These are phyloP conservation scores for Ascochyta viciae-villosae DNA, from an alignment of 2,329 filamentous ascomycete genomes.

Conservation along the genomic window DNA sequence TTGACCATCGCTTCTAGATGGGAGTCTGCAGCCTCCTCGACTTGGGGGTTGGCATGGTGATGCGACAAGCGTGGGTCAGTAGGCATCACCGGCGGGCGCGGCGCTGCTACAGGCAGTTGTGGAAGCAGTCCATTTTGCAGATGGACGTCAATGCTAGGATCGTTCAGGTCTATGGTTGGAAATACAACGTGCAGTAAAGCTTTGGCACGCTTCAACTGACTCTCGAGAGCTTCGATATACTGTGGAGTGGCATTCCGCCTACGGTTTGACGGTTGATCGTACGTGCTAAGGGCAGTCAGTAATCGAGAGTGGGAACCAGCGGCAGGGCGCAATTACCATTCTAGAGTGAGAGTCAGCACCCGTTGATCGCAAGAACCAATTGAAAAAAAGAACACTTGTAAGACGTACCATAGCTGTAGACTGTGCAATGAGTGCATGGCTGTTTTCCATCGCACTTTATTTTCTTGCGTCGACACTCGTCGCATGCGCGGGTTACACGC, in stretches of 20 bases:
- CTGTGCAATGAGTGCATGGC: conserved; percentile 85
- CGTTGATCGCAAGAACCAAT: not conserved
- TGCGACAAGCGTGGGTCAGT: conserved; percentile 31
- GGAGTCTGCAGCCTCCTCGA: conserved; percentile 60
- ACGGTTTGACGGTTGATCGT: conserved; percentile 92
- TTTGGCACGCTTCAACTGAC: conserved; percentile 82
- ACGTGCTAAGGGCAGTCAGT: conserved; percentile 61
- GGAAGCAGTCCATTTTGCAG: conserved; percentile 70
- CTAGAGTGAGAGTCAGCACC: conserved; percentile 10
- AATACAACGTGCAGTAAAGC: conserved; percentile 78
- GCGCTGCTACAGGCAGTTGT: conserved; percentile 44
- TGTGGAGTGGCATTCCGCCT: conserved; percentile 89
- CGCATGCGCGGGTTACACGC: conserved; percentile 54
- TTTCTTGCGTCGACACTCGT: conserved; percentile 56
- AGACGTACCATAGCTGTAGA: conserved; percentile 89
- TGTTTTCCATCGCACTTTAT: conserved; percentile 64
- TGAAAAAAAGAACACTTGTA: not conserved
- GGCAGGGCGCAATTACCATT: conserved; percentile 4
- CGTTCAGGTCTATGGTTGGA: conserved; percentile 83
- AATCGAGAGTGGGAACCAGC: not conserved
- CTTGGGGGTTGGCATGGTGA: conserved; percentile 24
- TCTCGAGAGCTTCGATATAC: conserved; percentile 89
- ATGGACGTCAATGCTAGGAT: conserved; percentile 80
- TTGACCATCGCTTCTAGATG: conserved; percentile 94
- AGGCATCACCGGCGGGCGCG: conserved; percentile 31